Evolutionary conservation across 1,284 basidiomycete genomes (phyloP).

Genomic region (Boletus semigastroideus): DNA sequence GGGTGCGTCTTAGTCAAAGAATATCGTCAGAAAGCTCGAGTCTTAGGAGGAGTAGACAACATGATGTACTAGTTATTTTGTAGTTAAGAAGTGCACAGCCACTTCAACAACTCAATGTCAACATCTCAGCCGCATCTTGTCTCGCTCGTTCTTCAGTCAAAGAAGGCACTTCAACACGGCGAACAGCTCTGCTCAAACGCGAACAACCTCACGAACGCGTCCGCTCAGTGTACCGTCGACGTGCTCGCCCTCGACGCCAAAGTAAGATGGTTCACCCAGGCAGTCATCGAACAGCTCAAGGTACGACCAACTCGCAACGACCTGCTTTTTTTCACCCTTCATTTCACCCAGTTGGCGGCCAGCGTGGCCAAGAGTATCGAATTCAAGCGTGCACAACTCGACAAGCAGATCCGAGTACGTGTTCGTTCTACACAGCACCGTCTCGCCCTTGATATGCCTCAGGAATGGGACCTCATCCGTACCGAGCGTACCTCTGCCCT

Average conservation of each 20-base stretch:
- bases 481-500: slow-evolving; percentile 57
- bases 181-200: slow-evolving; percentile 69
- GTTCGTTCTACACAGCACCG: not conserved
- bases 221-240: slow-evolving; percentile 63
- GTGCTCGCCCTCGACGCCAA: slow-evolving; percentile 75
- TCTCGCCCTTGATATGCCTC: slow-evolving; percentile 31
- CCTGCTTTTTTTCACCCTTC: not conserved
- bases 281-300: slow-evolving; percentile 72
- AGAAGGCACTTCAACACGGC: slow-evolving; percentile 75
- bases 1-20: slow-evolving; percentile 36
- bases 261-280: slow-evolving; percentile 70
- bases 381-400: slow-evolving; percentile 59
- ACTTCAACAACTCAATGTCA: no score
- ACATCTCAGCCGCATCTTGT: no score
- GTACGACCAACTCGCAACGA: slow-evolving; percentile 35
- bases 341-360: slow-evolving; percentile 55
- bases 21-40: slow-evolving; percentile 37
- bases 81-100: no score
- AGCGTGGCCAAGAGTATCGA: slow-evolving; percentile 71
- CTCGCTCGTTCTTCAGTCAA: slow-evolving; percentile 73
- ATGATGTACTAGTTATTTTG: no score
- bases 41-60: not conserved
- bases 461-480: slow-evolving; percentile 73
- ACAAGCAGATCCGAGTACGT: slow-evolving; percentile 58
- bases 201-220: slow-evolving; percentile 55